phyloP scores from a whole-genome alignment of 768 basidiomycete species.

The Boletus sensibilis region DNA sequence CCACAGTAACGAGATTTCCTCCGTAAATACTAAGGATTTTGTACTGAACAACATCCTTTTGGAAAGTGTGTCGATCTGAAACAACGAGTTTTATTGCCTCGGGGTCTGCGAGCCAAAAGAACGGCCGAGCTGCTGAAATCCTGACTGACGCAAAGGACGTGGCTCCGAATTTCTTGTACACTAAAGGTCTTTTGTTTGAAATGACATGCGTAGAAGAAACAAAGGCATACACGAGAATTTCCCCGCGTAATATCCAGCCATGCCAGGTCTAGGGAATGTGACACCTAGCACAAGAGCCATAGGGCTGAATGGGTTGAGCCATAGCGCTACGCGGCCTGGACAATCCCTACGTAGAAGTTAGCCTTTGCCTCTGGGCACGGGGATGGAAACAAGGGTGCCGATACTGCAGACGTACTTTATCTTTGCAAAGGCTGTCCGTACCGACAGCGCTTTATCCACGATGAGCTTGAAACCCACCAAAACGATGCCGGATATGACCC shows the following conservation, averaged over 20 bases:
- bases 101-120: constrained; percentile 45
- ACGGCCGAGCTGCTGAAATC: constrained; percentile 31
- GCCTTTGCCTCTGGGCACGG: background rate
- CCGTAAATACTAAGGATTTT: constrained; percentile 48
- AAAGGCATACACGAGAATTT: constrained; percentile 37
- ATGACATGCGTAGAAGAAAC: too few species aligned
- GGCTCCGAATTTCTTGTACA: constrained; percentile 39
- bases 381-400: background rate
- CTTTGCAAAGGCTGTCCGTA: constrained; percentile 15
- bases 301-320: constrained; percentile 36
- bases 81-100: constrained; percentile 40
- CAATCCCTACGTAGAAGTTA: constrained; percentile 8
- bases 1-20: constrained; percentile 41
- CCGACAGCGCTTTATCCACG: constrained; percentile 1
- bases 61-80: constrained; percentile 36
- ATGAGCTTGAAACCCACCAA: constrained; percentile 9
- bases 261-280: constrained; percentile 36
- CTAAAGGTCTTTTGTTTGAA: constrained; percentile 19
- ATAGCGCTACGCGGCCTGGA: constrained; percentile 22
- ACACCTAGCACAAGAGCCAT: constrained; percentile 27
- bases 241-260: constrained; percentile 34
- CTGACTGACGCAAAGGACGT: constrained; percentile 39
- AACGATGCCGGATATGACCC: constrained; percentile 1
- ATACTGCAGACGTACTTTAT: constrained; percentile 13
- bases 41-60: constrained; percentile 42